These are phyloP conservation scores for Celoporthe dispersa DNA, from an alignment of 2,329 filamentous ascomycete genomes.

Conservation along the genomic window DNA sequence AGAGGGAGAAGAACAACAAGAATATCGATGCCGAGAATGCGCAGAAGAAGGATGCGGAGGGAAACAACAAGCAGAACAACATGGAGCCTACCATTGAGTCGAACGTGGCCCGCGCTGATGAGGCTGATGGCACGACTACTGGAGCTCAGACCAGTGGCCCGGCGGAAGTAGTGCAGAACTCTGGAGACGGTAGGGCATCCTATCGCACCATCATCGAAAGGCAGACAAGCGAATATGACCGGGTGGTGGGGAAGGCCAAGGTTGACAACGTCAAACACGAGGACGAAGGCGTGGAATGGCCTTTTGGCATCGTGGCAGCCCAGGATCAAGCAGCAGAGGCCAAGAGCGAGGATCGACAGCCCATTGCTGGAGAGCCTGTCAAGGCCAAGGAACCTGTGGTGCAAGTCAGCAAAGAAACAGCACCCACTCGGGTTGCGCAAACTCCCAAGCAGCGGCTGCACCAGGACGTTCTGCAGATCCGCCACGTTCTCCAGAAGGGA, in stretches of 20 bases:
- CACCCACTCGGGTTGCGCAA: neutral
- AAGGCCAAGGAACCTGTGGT: neutral
- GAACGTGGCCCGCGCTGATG: neutral
- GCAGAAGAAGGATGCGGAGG: neutral
- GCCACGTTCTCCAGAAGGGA: constrained; percentile 10
- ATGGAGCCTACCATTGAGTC: neutral
- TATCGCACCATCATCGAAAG: constrained; percentile 34
- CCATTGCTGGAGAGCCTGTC: neutral
- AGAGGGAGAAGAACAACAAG: constrained; percentile 39
- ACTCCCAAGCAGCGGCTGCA: neutral
- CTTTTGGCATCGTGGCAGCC: neutral
- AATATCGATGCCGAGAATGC: constrained; percentile 3
- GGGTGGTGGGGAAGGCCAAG: constrained; percentile 16
- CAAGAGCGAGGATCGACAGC: neutral
- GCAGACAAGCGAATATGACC: constrained; percentile 27
- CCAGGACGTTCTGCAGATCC: neutral
- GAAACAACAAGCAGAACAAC: neutral
- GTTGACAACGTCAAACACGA: neutral
- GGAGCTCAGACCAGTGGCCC: neutral
- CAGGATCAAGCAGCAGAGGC: neutral
- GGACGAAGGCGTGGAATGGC: neutral
- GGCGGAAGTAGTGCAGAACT: constrained; percentile 13
- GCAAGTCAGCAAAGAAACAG: neutral
- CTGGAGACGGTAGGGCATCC: constrained; percentile 30
- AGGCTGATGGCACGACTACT: neutral